phyloP scores from a whole-genome alignment of 2,329 filamentous ascomycete genomes.

The Alternaria burnsii region DNA sequence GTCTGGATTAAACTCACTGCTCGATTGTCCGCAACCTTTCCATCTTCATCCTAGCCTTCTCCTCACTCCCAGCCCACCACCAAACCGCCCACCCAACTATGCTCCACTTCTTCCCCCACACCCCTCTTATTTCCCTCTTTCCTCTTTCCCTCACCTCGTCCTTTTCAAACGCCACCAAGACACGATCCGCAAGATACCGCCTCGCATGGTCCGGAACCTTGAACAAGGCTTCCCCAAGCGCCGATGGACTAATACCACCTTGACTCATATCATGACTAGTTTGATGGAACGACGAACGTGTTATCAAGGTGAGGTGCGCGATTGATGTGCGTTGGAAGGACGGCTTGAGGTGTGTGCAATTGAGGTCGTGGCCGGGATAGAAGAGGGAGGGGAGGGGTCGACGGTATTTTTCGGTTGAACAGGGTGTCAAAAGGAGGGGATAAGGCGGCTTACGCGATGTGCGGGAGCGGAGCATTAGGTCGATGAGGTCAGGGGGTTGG shows the following conservation, averaged over 20 bases:
- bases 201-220: slow-evolving; percentile 13
- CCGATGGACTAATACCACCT: not conserved
- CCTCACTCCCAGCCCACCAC: slow-evolving; percentile 40
- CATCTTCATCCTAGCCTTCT: slow-evolving; percentile 34
- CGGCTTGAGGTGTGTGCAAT: not conserved
- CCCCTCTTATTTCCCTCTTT: slow-evolving; percentile 10
- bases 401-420: not conserved
- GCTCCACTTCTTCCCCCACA: slow-evolving; percentile 23
- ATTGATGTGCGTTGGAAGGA: not conserved
- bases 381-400: not conserved
- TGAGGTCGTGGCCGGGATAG: not conserved
- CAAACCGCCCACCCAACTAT: slow-evolving; percentile 29
- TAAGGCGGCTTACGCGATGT: slow-evolving; percentile 24
- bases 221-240: slow-evolving; percentile 1
- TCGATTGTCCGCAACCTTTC: slow-evolving; percentile 25
- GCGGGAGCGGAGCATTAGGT: slow-evolving; percentile 28
- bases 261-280: not conserved
- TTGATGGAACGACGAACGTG: not conserved
- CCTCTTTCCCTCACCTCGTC: not conserved
- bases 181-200: slow-evolving; percentile 13
- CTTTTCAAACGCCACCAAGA: slow-evolving; percentile 18
- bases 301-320: not conserved
- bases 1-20: not conserved
- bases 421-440: slow-evolving; percentile 13
- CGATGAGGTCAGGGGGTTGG: slow-evolving; percentile 37